Evolutionary conservation across 306 rosid genomes (phyloP).

Genomic region (Malus orientalis): DNA sequence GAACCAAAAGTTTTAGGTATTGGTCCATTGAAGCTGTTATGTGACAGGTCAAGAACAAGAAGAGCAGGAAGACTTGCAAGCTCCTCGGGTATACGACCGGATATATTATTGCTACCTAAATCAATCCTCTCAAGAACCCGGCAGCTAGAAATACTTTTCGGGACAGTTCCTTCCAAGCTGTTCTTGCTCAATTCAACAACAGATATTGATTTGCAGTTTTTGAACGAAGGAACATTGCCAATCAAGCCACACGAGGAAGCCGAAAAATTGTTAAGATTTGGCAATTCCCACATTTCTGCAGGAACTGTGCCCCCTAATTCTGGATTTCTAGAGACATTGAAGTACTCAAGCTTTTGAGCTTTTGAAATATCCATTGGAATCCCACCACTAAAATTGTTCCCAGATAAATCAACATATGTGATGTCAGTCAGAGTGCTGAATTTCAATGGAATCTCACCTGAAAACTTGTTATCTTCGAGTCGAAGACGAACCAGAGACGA

Average conservation of each 20-base stretch:
- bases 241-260: slow-evolving; percentile 63
- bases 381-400: slow-evolving; percentile 68
- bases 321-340: slow-evolving; percentile 62
- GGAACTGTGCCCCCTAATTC: slow-evolving; percentile 55
- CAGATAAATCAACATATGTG: slow-evolving; percentile 65
- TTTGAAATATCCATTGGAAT: slow-evolving; percentile 61
- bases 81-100: slow-evolving; percentile 71
- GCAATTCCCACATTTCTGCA: slow-evolving; percentile 50
- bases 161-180: slow-evolving; percentile 49
- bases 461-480: slow-evolving; percentile 67
- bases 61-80: slow-evolving; percentile 62
- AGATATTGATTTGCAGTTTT: slow-evolving; percentile 48
- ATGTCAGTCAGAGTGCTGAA: slow-evolving; percentile 53
- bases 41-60: slow-evolving; percentile 56
- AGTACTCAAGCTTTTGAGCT: slow-evolving; percentile 54
- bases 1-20: slow-evolving; percentile 63
- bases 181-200: slow-evolving; percentile 54
- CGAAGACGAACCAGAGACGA: slow-evolving; percentile 90
- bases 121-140: slow-evolving; percentile 42
- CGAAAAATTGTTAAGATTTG: slow-evolving; percentile 60
- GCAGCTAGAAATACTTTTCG: slow-evolving; percentile 54
- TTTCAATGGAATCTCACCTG: slow-evolving; percentile 56
- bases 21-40: slow-evolving; percentile 52
- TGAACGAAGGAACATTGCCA: slow-evolving; percentile 57
- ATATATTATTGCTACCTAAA: slow-evolving; percentile 52